Percentiles rank a stretch among this genome's conserved stretches.
These are phyloP conservation scores for Thalassiosira profunda DNA, from an alignment of 108 stramenopile species.

Conservation along the genomic window DNA sequence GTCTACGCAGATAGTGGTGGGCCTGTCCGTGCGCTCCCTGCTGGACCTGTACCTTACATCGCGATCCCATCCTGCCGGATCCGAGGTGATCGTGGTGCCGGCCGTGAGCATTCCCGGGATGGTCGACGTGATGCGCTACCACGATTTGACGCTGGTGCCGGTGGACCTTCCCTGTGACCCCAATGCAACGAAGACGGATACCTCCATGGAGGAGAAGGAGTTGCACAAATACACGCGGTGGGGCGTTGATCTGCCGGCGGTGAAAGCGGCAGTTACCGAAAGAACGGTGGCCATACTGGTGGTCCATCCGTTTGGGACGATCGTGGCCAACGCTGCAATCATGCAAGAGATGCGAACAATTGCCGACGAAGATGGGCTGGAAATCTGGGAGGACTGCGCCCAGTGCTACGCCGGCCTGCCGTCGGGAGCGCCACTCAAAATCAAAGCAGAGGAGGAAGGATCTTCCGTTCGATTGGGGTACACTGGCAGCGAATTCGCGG, in stretches of 20 bases:
- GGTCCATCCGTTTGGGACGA: conserved; percentile 84
- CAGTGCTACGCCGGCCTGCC: conserved; percentile 83
- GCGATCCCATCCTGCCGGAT: conserved; percentile 56
- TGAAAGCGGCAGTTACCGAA: conserved; percentile 55
- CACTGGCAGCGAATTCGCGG: conserved; percentile 41
- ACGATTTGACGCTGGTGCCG: conserved; percentile 64
- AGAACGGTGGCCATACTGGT: conserved; percentile 84
- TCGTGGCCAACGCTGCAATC: conserved; percentile 21
- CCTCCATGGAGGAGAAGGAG: conserved; percentile 2
- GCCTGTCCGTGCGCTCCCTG: conserved; percentile 76
- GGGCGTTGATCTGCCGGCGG: conserved; percentile 46
- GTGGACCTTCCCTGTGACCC: conserved; percentile 60
- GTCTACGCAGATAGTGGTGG: conserved; percentile 53
- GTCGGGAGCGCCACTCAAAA: too few species aligned
- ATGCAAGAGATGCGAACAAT: conserved; percentile 50
- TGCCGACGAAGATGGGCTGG: conserved; percentile 50
- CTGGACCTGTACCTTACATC: conserved; percentile 74
- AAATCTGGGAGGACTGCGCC: conserved; percentile 89
- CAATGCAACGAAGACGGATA: conserved; percentile 5
- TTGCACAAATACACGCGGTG: conserved; percentile 10
- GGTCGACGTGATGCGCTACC: conserved; percentile 65
- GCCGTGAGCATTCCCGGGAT: conserved; percentile 84
- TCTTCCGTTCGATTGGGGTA: conserved; percentile 11
- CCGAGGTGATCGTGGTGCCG: conserved; percentile 77
- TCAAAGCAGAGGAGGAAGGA: background rate